These are phyloP conservation scores for Teratosphaeria zuluensis DNA, from an alignment of 2,329 filamentous ascomycete species.

Conservation along the genomic window DNA sequence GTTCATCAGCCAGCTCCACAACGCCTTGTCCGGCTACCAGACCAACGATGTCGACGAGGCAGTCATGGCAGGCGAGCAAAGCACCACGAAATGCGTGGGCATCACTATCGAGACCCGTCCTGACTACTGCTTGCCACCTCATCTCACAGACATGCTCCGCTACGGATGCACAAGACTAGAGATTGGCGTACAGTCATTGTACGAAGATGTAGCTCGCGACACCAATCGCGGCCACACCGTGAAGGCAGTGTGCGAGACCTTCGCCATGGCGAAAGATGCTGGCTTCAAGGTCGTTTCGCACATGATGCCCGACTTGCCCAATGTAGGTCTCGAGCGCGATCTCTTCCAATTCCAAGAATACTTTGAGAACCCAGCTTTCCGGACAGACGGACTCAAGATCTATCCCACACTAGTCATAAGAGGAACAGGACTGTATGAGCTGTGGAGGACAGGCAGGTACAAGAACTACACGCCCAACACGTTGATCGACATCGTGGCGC, in stretches of 20 bases:
- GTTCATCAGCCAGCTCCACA: slow-evolving; percentile 93
- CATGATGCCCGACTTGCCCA: slow-evolving; percentile 99
- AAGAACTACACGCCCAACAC: slow-evolving; percentile 99
- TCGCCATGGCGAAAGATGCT: slow-evolving; percentile 93
- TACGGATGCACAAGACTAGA: slow-evolving; percentile 94
- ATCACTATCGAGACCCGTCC: slow-evolving; percentile 97
- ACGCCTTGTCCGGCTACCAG: slow-evolving; percentile 91
- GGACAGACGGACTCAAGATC: slow-evolving; percentile 94
- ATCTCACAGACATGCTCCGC: slow-evolving; percentile 90
- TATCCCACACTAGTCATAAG: slow-evolving; percentile 96
- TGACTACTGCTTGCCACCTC: slow-evolving; percentile 93
- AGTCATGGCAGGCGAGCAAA: slow-evolving; percentile 89
- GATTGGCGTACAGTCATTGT: slow-evolving; percentile 90
- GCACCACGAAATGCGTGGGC: slow-evolving; percentile 92
- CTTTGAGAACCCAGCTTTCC: slow-evolving; percentile 91
- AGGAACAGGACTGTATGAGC: slow-evolving; percentile 89
- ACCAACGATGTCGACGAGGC: slow-evolving; percentile 92
- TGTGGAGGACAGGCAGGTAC: slow-evolving; percentile 94
- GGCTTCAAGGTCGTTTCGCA: slow-evolving; percentile 98
- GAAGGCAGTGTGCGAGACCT: slow-evolving; percentile 88
- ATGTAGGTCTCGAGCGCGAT: slow-evolving; percentile 97
- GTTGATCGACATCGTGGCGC: slow-evolving; percentile 85
- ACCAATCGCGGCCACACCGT: slow-evolving; percentile 96
- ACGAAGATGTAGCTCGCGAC: slow-evolving; percentile 96
- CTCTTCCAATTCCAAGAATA: slow-evolving; percentile 96